Conservation (phyloP, 768 basidiomycete species). For the Mycena indigotica region DNA sequence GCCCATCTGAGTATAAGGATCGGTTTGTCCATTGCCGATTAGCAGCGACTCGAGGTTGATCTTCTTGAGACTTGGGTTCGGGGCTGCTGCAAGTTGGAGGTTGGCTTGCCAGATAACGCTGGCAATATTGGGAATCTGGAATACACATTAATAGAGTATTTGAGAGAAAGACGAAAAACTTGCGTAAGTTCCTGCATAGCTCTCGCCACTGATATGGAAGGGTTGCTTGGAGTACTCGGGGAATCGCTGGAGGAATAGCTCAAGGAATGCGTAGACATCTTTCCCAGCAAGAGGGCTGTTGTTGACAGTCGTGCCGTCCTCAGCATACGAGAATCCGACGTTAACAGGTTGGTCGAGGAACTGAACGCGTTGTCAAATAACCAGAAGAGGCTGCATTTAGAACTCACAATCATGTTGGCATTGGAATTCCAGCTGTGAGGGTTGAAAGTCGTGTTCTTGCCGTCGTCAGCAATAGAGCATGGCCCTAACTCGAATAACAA, state of each 20-base stretch:
- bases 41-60: conserved; percentile 85
- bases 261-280: conserved; percentile 86
- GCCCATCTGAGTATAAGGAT: conserved; percentile 80
- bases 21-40: conserved; percentile 86
- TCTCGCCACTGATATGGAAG: conserved; percentile 83
- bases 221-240: conserved; percentile 67
- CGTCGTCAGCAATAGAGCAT: conserved; percentile 70
- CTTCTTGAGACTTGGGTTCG: conserved; percentile 53
- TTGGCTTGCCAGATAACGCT: conserved; percentile 81
- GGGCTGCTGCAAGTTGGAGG: conserved; percentile 49
- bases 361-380: conserved; percentile 2
- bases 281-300: conserved; percentile 84
- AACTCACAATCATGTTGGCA: conserved; percentile 60
- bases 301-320: conserved; percentile 72
- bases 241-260: conserved; percentile 79
- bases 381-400: background rate
- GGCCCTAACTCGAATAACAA: conserved; percentile 93
- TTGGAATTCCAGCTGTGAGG: conserved; percentile 83
- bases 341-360: conserved; percentile 84
- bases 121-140: conserved; percentile 72
- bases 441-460: conserved; percentile 72
- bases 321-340: conserved; percentile 88
- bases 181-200: conserved; percentile 77
- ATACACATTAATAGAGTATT: background rate
- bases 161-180: background rate